phyloP scores from a whole-genome alignment of 768 basidiomycete genomes.

The Lactarius vividus region DNA sequence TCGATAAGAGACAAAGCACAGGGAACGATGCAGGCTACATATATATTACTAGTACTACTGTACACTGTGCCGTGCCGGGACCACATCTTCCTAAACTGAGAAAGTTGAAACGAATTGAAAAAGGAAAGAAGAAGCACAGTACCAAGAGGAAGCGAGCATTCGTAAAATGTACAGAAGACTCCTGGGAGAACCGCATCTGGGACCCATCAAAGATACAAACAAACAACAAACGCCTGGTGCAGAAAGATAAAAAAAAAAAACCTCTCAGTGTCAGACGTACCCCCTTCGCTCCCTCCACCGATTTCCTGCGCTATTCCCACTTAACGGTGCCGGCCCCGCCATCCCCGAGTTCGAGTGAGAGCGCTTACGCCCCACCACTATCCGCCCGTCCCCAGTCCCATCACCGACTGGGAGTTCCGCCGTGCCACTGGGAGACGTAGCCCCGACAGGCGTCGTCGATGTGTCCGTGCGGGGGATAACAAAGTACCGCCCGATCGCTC shows the following conservation, averaged over 20 bases:
- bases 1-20: not conserved
- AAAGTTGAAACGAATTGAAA: too few relatives aligned
- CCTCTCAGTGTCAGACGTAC: not conserved
- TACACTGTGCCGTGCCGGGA: not conserved
- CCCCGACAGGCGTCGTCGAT: not conserved
- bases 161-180: too few relatives aligned
- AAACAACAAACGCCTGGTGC: not conserved
- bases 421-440: not conserved
- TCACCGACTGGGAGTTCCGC: not conserved
- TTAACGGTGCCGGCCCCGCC: not conserved
- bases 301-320: not conserved
- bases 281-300: slow-evolving; percentile 15
- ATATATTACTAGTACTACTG: not conserved
- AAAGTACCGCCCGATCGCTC: slow-evolving; percentile 14
- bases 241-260: not conserved
- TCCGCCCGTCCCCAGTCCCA: not conserved
- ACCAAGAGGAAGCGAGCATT: too few relatives aligned
- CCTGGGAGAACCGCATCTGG: not conserved
- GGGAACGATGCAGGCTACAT: not conserved
- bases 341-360: slow-evolving; percentile 9
- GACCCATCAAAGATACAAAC: not conserved
- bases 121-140: too few relatives aligned
- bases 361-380: slow-evolving; percentile 21
- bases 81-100: too few relatives aligned
- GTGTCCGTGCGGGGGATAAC: not conserved